These are phyloP conservation scores for Macrolepiota dolichaula DNA, from an alignment of 768 basidiomycete genomes.

Conservation along the genomic window DNA sequence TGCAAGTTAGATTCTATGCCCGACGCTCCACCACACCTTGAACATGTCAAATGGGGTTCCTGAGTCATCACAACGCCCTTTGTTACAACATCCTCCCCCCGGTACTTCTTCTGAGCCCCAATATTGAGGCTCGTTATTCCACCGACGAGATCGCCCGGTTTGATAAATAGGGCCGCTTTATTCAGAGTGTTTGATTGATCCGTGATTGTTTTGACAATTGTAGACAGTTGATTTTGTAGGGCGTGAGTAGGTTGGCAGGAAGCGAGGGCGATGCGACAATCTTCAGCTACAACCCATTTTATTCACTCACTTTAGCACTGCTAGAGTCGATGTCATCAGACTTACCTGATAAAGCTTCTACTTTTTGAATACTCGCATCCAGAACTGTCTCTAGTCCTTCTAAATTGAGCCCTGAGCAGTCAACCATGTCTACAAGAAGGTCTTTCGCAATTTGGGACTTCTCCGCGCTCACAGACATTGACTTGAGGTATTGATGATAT, in stretches of 20 bases:
- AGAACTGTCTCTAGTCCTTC: slow-evolving; percentile 46
- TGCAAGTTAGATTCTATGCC: slow-evolving; percentile 32
- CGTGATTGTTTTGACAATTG: slow-evolving; percentile 42
- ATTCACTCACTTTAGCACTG: not conserved
- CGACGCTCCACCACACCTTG: slow-evolving; percentile 62
- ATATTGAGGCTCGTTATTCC: slow-evolving; percentile 44
- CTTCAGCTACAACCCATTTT: slow-evolving; percentile 39
- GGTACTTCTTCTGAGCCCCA: slow-evolving; percentile 30
- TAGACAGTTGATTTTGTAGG: slow-evolving; percentile 40
- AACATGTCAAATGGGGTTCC: slow-evolving; percentile 40
- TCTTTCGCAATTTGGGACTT: slow-evolving; percentile 63
- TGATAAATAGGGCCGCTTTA: slow-evolving; percentile 69
- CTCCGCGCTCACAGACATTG: slow-evolving; percentile 54
- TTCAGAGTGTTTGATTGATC: slow-evolving; percentile 46
- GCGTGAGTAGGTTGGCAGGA: slow-evolving; percentile 52
- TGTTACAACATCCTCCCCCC: slow-evolving; percentile 60
- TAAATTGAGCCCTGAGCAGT: slow-evolving; percentile 64
- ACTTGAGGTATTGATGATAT: slow-evolving; percentile 51
- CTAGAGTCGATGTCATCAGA: not conserved
- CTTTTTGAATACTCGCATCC: slow-evolving; percentile 30
- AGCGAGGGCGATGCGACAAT: slow-evolving; percentile 50
- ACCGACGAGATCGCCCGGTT: slow-evolving; percentile 67
- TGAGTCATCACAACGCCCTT: slow-evolving; percentile 49
- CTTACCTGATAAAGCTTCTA: slow-evolving; percentile 30
- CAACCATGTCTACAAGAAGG: slow-evolving; percentile 58